Conservation (phyloP, 768 basidiomycete genomes). For the Serendipita sp. region DNA sequence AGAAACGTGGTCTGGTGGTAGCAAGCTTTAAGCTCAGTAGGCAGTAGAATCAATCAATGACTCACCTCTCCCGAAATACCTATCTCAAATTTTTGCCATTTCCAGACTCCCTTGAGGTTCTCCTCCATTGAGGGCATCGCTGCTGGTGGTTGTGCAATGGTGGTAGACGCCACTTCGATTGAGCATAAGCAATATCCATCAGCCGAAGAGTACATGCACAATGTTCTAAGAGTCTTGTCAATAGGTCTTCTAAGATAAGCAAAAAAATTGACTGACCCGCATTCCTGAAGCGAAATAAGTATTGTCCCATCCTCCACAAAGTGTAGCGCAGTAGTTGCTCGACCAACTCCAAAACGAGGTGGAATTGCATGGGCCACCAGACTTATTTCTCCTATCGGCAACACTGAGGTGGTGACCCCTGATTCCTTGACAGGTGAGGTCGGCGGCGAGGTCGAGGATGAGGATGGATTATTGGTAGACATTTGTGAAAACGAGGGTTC, state of each 20-base stretch:
- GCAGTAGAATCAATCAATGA: constrained; percentile 8
- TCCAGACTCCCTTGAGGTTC: constrained; percentile 17
- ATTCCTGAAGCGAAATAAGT: constrained; percentile 40
- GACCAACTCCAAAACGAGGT: constrained; percentile 22
- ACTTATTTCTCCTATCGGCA: constrained; percentile 20
- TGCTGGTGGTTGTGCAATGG: constrained; percentile 17
- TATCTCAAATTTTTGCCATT: constrained; percentile 21
- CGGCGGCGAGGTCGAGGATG: constrained; percentile 21
- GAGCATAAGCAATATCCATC: constrained; percentile 31
- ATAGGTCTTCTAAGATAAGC: not conserved
- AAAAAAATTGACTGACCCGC: constrained; percentile 34
- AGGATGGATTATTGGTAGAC: constrained; percentile 30
- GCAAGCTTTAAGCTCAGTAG: not conserved
- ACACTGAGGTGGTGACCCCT: constrained; percentile 12
- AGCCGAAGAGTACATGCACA: constrained; percentile 23
- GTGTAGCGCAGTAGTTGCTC: constrained; percentile 31
- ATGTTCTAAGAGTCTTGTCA: not conserved
- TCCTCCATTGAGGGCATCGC: not conserved
- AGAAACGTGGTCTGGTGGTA: constrained; percentile 10
- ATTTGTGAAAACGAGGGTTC: constrained; percentile 12
- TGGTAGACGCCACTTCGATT: constrained; percentile 17
- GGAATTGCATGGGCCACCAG: constrained; percentile 27
- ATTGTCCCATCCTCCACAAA: constrained; percentile 27
- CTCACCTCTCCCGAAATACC: constrained; percentile 15
- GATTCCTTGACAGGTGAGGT: constrained; percentile 18